Evolutionary conservation across 2,329 filamentous ascomycete genomes (phyloP).

Genomic region (Zymoseptoria passerinii): DNA sequence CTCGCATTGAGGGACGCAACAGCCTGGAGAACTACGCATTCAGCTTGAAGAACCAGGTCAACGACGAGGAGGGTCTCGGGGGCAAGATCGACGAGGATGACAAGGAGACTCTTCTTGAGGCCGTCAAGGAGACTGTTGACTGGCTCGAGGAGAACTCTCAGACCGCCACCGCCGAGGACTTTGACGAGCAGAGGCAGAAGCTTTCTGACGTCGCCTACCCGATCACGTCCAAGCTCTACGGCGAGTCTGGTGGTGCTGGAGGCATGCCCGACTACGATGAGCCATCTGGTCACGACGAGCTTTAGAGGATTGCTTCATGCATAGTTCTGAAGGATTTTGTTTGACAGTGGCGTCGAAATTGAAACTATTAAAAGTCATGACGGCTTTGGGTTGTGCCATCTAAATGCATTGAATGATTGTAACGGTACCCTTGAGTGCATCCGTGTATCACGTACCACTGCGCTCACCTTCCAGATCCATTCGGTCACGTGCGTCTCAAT

Average conservation of each 20-base stretch:
- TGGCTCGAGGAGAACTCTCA: slow-evolving; percentile 95
- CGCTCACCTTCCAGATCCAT: no score
- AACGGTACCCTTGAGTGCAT: background rate
- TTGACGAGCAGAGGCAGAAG: slow-evolving; percentile 99
- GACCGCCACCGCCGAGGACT: slow-evolving; percentile 81
- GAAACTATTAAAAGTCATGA: background rate
- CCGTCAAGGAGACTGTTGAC: slow-evolving; percentile 92
- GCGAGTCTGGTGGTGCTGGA: slow-evolving; percentile 43
- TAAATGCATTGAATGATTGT: slow-evolving; percentile 13
- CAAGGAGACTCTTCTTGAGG: slow-evolving; percentile 92
- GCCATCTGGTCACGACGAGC: slow-evolving; percentile 42
- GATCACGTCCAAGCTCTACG: slow-evolving; percentile 97
- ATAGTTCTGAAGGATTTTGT: background rate
- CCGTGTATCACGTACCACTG: no score
- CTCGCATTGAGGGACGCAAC: slow-evolving; percentile 95
- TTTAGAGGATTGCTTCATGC: slow-evolving; percentile 27
- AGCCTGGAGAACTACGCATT: slow-evolving; percentile 98
- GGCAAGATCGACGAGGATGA: slow-evolving; percentile 98
- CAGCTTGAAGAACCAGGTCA: slow-evolving; percentile 98
- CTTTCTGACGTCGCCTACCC: slow-evolving; percentile 93
- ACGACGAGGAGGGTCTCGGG: slow-evolving; percentile 91
- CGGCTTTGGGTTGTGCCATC: slow-evolving; percentile 11
- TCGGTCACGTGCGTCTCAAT: no score
- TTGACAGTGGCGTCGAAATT: background rate
- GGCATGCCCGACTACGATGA: slow-evolving; percentile 55